These are phyloP conservation scores for Populus simonii DNA, from an alignment of 345 rosid species.

Conservation along the genomic window DNA sequence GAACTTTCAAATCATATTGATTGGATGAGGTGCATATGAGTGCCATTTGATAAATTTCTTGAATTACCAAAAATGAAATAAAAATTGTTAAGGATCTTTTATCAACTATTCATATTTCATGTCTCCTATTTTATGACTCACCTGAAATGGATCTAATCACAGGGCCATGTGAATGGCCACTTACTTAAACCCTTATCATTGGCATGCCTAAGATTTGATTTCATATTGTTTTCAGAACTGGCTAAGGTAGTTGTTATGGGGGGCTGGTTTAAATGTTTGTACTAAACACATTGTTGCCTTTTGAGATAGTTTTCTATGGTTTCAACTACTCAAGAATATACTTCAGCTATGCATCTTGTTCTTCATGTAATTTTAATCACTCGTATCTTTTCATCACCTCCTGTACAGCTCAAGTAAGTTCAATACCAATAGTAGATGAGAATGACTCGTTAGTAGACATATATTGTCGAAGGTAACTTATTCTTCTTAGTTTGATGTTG, in stretches of 20 bases:
- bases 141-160: background rate
- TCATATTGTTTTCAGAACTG: background rate
- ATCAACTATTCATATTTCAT: background rate
- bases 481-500: background rate
- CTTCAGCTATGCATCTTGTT: background rate
- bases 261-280: background rate
- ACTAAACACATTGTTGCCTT: background rate
- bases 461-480: conserved; percentile 31
- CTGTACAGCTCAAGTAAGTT: conserved; percentile 30
- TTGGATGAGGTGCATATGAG: background rate
- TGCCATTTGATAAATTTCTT: background rate
- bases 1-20: background rate
- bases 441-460: conserved; percentile 30
- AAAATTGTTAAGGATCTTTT: background rate
- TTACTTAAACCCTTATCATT: background rate
- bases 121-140: background rate
- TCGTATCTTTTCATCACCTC: background rate
- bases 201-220: background rate
- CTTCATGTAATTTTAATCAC: background rate
- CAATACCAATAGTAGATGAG: conserved; percentile 32
- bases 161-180: background rate
- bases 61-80: background rate
- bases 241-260: background rate
- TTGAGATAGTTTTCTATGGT: background rate
- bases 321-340: background rate